Evolutionary conservation across 768 basidiomycete species (phyloP).

Genomic region (Suillus subaureus): DNA sequence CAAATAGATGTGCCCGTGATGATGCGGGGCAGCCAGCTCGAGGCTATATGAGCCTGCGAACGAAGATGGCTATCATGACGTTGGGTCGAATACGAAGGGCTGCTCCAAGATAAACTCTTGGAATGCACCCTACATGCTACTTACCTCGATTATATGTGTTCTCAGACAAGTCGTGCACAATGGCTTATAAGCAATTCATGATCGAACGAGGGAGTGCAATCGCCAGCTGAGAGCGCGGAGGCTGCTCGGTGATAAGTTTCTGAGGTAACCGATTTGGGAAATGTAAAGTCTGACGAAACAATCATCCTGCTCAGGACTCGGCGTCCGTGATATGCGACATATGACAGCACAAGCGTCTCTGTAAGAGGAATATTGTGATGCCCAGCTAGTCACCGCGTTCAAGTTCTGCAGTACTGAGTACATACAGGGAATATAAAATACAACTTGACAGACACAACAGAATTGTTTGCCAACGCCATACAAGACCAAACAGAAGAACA

Average conservation of each 20-base stretch:
- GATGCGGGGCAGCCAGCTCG: not conserved
- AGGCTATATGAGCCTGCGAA: not conserved
- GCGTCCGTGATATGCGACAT: not conserved
- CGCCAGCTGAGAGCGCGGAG: not conserved
- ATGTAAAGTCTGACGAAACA: not conserved
- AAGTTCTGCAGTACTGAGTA: too few relatives aligned
- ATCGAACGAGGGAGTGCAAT: not conserved
- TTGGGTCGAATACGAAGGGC: not conserved
- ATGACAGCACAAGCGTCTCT: not conserved
- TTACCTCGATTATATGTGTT: not conserved
- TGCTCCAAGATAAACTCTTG: not conserved
- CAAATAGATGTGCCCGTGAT: not conserved
- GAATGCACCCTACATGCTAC: not conserved
- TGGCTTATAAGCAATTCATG: not conserved
- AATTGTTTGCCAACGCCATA: not conserved
- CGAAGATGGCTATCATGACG: not conserved
- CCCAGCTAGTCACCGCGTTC: not conserved
- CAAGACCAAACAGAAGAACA: constrained; percentile 2
- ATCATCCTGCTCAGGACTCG: not conserved
- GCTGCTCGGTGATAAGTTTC: not conserved
- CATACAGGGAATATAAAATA: too few relatives aligned
- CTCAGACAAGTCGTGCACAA: not conserved
- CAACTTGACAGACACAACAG: too few relatives aligned
- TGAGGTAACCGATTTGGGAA: not conserved
- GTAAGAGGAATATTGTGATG: not conserved